Base-by-base conservation (phyloP, 768 basidiomycete species). In the Lepiota brunneoincarnata region DNA sequence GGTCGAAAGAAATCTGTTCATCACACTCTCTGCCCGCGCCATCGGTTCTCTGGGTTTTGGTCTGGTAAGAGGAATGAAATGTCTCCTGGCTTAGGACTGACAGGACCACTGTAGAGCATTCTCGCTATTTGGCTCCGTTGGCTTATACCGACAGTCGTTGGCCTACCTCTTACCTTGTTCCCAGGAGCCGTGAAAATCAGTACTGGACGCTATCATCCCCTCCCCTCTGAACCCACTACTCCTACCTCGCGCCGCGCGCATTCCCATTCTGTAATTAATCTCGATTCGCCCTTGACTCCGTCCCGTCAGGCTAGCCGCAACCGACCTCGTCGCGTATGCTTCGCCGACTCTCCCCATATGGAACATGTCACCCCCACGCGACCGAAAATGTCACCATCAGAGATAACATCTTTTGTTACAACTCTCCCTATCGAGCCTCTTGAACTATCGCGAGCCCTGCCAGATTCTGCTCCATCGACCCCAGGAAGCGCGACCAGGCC, bases 61-160 rank as follows among this genome's bases (percentile, higher is more conserved):
- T 51, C 59, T 77, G 67, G 76, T 77, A 57, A 57, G 70, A 63
- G 26, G 28, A 42, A 21, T 47, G 38, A 21, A 45, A 9, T 43
- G 24, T 15, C 21, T 51, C 28, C 3, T 36, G 45, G 15, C 18
- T n/a, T 10, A 45, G 18, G 12, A 36, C 31, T 57, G n/a, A 44
- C 37, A 49, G 37, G 36, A 4, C 49, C 39, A 57, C n/a, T 58
- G 44, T 44, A 78, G 76, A 78, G 76, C 61, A 59, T 78, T 35
- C 61, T 77, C 23, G 74, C 72, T 40, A 72, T 78, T 48, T 76
- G 74, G 69, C 49, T 77, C 31, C 64, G 67, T 15, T 77, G 76
- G 76, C 55, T 75, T 39, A 44, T 72, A 28, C 73, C 73, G 40
- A 50, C 62, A 14, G 35, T 59, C 57, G 18, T 45, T 56, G 15